These are phyloP conservation scores for Trypanosoma grayi DNA, from an alignment of 208 protist genomes.

Conservation along the genomic window DNA sequence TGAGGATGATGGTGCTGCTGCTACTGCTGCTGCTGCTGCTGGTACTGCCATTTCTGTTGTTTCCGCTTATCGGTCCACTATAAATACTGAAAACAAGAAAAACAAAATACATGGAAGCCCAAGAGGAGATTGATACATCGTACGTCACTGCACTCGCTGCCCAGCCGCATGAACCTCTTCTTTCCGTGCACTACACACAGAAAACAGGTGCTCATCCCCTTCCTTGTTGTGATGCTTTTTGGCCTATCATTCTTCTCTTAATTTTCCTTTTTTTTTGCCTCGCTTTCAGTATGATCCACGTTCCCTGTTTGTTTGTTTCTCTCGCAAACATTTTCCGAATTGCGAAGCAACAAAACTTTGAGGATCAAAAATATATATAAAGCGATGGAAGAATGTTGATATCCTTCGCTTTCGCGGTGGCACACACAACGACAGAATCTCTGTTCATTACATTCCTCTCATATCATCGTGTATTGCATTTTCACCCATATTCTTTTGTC, in stretches of 20 bases:
- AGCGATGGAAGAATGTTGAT: too few relatives aligned
- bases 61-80: not conserved
- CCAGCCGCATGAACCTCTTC: not conserved
- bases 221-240: not conserved
- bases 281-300: not conserved
- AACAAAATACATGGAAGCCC: slow-evolving; percentile 13
- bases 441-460: too few relatives aligned
- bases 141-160: too few relatives aligned
- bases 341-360: too few relatives aligned
- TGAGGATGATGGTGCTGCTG: not conserved
- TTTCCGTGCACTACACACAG: too few relatives aligned
- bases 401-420: too few relatives aligned
- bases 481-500: too few relatives aligned
- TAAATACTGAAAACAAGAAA: slow-evolving; percentile 5
- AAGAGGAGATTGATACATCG: too few relatives aligned
- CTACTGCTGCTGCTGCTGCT: not conserved
- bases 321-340: too few relatives aligned
- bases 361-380: too few relatives aligned
- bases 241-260: not conserved
- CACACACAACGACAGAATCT: too few relatives aligned
- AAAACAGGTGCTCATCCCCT: not conserved
- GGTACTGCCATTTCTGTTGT: not conserved
- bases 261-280: slow-evolving; percentile 4
- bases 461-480: too few relatives aligned
- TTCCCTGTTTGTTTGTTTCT: not conserved